Conservation (phyloP, 2,329 filamentous ascomycete species). For the Graphilbum fragrans region DNA sequence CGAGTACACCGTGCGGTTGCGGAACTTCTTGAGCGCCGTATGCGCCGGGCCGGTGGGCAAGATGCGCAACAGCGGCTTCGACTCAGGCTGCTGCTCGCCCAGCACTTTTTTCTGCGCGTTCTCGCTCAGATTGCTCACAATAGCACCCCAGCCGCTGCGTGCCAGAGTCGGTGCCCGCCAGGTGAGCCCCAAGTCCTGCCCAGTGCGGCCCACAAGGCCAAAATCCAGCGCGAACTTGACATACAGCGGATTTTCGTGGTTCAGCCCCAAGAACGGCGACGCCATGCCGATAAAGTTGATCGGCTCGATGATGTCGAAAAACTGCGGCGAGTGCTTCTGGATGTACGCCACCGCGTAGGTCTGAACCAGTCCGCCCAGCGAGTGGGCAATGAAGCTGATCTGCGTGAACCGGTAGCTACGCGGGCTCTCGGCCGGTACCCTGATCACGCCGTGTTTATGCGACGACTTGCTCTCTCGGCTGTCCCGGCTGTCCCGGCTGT, state of each 20-base stretch:
- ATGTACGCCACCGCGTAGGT: slow-evolving; percentile 95
- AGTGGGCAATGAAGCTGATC: slow-evolving; percentile 91
- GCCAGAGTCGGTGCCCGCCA: slow-evolving; percentile 85
- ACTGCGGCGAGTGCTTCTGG: slow-evolving; percentile 84
- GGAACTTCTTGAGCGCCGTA: slow-evolving; percentile 72
- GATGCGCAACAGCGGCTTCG: slow-evolving; percentile 81
- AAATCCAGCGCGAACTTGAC: slow-evolving; percentile 96
- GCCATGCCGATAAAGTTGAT: slow-evolving; percentile 86
- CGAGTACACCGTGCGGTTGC: slow-evolving; percentile 85
- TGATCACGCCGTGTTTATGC: slow-evolving; percentile 40
- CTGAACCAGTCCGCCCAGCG: slow-evolving; percentile 78
- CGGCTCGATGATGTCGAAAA: slow-evolving; percentile 76
- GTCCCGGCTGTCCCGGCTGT: slow-evolving; percentile 11
- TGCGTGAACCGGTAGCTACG: slow-evolving; percentile 76
- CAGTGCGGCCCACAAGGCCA: slow-evolving; percentile 88
- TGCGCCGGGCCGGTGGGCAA: slow-evolving; percentile 87
- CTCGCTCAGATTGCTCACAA: slow-evolving; percentile 71
- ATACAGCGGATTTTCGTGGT: slow-evolving; percentile 95
- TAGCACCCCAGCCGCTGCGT: slow-evolving; percentile 75
- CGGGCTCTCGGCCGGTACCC: slow-evolving; percentile 24
- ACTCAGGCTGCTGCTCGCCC: slow-evolving; percentile 56
- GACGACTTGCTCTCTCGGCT: not conserved
- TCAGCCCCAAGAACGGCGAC: slow-evolving; percentile 78
- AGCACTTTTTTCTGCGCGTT: slow-evolving; percentile 46
- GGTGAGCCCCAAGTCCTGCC: slow-evolving; percentile 86